Percentiles rank a stretch among this genome's conserved stretches.
Conservation (phyloP, 345 rosid species). For the Eucalyptus coolabah region DNA sequence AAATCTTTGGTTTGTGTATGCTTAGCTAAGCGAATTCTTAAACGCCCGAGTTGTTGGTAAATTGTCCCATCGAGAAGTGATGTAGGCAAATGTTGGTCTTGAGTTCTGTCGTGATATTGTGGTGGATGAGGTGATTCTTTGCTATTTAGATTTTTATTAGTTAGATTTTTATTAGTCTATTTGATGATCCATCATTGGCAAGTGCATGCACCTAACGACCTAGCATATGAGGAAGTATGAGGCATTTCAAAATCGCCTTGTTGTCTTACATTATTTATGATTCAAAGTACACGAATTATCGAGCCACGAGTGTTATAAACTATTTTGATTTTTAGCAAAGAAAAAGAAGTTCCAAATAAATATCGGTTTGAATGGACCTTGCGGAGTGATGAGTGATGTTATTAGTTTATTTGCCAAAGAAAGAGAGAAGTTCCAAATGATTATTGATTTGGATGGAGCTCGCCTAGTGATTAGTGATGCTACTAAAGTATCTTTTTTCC, state of each 20-base stretch:
- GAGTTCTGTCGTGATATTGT: neutral
- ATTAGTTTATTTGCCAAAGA: neutral
- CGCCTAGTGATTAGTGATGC: neutral
- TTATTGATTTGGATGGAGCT: neutral
- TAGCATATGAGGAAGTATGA: neutral
- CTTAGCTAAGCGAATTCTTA: neutral
- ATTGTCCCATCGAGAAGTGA: neutral
- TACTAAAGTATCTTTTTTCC: neutral
- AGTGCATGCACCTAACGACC: neutral
- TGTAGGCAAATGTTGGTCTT: neutral
- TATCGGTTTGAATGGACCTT: neutral
- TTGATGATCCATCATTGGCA: neutral
- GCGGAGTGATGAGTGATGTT: neutral
- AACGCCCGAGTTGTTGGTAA: neutral
- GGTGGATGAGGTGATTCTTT: neutral
- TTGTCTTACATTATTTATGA: neutral
- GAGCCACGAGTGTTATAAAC: neutral
- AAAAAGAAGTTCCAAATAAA: neutral
- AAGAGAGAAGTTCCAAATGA: neutral
- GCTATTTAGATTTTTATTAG: neutral
- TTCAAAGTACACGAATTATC: neutral
- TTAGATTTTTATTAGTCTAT: neutral
- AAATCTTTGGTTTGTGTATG: neutral
- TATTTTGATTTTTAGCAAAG: neutral
- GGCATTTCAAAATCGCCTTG: neutral